These are phyloP conservation scores for Chenopodium berlandieri DNA, from an alignment of 148 eudicot genomes.

Conservation along the genomic window DNA sequence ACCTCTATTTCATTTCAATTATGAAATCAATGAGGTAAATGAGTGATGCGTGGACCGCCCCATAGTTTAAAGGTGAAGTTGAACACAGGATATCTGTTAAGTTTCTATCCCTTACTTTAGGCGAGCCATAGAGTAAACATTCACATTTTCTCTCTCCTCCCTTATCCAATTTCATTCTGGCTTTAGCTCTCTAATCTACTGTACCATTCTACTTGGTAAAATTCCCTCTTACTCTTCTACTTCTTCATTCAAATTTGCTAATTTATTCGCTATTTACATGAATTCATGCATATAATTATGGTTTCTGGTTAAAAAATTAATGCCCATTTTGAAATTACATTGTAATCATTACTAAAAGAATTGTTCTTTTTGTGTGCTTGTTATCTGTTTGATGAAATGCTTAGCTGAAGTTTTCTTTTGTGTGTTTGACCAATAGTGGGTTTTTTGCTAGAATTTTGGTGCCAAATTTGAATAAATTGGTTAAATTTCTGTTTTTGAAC, in stretches of 20 bases:
- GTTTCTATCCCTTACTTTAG: neutral
- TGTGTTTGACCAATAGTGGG: neutral
- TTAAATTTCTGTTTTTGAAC: neutral
- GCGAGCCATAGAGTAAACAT: neutral
- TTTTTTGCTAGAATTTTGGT: neutral
- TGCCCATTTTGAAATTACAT: slow-evolving; percentile 1
- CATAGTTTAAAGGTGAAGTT: neutral
- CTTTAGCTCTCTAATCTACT: neutral
- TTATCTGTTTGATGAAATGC: slow-evolving; percentile 21
- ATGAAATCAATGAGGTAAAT: no score
- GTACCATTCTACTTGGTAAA: slow-evolving; percentile 1
- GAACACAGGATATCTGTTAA: neutral
- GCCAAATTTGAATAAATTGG: neutral
- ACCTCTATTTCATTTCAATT: no score
- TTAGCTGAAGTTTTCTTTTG: neutral
- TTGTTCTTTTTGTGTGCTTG: neutral
- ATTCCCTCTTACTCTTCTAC: neutral
- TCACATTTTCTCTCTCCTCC: slow-evolving; percentile 1
- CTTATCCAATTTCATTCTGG: slow-evolving; percentile 15
- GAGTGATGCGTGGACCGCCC: no score
- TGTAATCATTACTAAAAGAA: neutral
- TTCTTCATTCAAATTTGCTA: neutral
- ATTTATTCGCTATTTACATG: neutral
- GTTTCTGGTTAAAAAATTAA: neutral
- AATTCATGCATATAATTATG: neutral